phyloP scores from a whole-genome alignment of 306 rosid species.

The Cotoneaster glaucophyllus region DNA sequence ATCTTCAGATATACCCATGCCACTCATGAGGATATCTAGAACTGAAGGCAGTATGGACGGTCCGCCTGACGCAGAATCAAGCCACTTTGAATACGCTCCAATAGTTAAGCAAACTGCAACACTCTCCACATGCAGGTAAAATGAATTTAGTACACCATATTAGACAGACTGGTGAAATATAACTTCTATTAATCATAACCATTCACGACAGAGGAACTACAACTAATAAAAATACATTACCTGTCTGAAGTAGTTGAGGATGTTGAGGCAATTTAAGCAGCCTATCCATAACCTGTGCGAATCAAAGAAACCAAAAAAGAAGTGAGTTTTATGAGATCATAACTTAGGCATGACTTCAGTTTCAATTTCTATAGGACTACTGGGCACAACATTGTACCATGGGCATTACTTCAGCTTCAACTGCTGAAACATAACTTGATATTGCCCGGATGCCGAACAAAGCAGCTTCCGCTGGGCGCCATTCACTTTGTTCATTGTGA shows the following conservation, averaged over 20 bases:
- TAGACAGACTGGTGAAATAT: neutral
- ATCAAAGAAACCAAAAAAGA: conserved; percentile 13
- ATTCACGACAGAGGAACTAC: neutral
- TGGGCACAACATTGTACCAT: conserved; percentile 50
- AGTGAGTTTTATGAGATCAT: neutral
- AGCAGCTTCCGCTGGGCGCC: conserved; percentile 97
- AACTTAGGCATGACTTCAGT: neutral
- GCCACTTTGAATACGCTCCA: conserved; percentile 98
- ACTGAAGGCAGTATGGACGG: conserved; percentile 74
- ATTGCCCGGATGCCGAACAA: conserved; percentile 91
- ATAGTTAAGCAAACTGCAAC: conserved; percentile 84
- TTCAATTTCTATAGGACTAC: neutral
- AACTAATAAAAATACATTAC: conserved; percentile 28
- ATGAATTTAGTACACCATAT: neutral
- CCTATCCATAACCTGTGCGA: conserved; percentile 64
- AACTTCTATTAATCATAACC: neutral
- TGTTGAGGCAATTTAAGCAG: conserved; percentile 83
- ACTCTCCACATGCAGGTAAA: conserved; percentile 10
- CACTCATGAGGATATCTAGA: conserved; percentile 79
- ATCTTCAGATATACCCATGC: conserved; percentile 91
- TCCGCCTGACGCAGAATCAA: conserved; percentile 84
- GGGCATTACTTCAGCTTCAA: conserved; percentile 95
- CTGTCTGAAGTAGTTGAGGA: conserved; percentile 95
- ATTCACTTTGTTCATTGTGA: conserved; percentile 65
- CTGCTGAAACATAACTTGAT: conserved; percentile 75